Evolutionary conservation across 176 grass and related monocot genomes (phyloP), one percentile per base, ranked within the genome.

Genomic region (Triticum turgidum): DNA sequence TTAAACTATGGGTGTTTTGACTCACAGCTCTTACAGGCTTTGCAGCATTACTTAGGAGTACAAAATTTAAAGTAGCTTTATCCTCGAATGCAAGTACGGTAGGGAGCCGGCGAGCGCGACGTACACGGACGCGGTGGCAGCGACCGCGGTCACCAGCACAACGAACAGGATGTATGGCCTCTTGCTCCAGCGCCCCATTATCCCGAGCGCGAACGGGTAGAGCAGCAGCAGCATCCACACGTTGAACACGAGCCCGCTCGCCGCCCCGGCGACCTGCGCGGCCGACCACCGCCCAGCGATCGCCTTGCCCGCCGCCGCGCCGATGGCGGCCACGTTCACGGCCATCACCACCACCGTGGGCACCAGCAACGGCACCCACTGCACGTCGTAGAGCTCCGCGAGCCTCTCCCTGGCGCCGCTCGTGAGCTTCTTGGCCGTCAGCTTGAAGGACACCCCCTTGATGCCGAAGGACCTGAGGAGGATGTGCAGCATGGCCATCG

Each of bases 171-270:
- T 20, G 73, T 76, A 76, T 0, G 73, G 73, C 73, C 45, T 76
- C 45, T 76, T 76, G 45, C 73, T 76, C 73, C 73, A 52, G 44
- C 25, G 73, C 4, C 73, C 73, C 73, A 76, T 76, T 47, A 76
- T 54, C 47, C 73, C 73, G 15, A 76, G 73, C 45, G 73, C 73
- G 73, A 76, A 76, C 15, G 45, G 73, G 45, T 76, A 76, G 73
- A 76, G 73, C 27, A 76, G 73, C 44, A 76, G 47, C 27, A 76
- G 25, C 45, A 76, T 76, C 45, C 73, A 76, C 3, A 76, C 7
- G 47, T 76, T 76, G 73, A 76, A 76, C 1, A 76, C 4, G 14
- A 54, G 45, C 27, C 73, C 73, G 4, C 25, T 76, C 0, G 73
- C 27, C 73, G 73, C 73, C 14, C 45, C 44, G 4, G 73, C 73